These are phyloP conservation scores for Colletotrichum australisinense DNA, from an alignment of 2,329 filamentous ascomycete species.

Conservation along the genomic window DNA sequence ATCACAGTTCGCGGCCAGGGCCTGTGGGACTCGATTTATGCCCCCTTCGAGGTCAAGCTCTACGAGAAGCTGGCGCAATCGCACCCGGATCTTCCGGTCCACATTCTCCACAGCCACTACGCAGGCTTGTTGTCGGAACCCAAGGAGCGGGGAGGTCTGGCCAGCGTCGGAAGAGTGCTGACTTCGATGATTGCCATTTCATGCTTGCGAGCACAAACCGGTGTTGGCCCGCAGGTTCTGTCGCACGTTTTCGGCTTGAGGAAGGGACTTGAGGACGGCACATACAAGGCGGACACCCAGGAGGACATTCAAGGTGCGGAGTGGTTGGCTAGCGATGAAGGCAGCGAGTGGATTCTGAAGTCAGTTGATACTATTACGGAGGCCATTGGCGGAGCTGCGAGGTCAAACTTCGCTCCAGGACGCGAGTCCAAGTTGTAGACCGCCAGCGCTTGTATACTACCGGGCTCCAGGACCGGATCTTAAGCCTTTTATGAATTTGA, in stretches of 20 bases:
- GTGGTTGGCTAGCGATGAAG: conserved; percentile 59
- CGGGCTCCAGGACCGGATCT: not conserved
- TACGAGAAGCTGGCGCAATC: conserved; percentile 76
- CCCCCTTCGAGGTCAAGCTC: conserved; percentile 79
- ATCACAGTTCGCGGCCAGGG: conserved; percentile 69
- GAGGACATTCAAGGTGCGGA: conserved; percentile 48
- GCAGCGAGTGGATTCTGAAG: conserved; percentile 58
- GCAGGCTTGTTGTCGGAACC: conserved; percentile 80
- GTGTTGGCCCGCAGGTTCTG: conserved; percentile 84
- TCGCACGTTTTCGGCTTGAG: conserved; percentile 85
- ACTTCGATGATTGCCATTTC: conserved; percentile 81
- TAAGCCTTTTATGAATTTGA: not conserved
- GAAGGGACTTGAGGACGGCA: conserved; percentile 79
- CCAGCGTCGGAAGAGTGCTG: conserved; percentile 74
- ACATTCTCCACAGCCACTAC: conserved; percentile 82
- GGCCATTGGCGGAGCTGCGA: conserved; percentile 53
- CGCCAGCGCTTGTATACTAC: not conserved
- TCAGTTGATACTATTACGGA: conserved; percentile 58
- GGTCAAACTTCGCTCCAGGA: conserved; percentile 29
- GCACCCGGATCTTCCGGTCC: conserved; percentile 84
- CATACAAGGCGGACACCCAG: conserved; percentile 50
- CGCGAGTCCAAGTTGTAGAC: conserved; percentile 29
- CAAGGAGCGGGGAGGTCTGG: conserved; percentile 54
- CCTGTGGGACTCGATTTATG: conserved; percentile 83
- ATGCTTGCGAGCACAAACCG: conserved; percentile 81